phyloP scores from a whole-genome alignment of 345 rosid genomes.

The Hibiscus tridactylites region DNA sequence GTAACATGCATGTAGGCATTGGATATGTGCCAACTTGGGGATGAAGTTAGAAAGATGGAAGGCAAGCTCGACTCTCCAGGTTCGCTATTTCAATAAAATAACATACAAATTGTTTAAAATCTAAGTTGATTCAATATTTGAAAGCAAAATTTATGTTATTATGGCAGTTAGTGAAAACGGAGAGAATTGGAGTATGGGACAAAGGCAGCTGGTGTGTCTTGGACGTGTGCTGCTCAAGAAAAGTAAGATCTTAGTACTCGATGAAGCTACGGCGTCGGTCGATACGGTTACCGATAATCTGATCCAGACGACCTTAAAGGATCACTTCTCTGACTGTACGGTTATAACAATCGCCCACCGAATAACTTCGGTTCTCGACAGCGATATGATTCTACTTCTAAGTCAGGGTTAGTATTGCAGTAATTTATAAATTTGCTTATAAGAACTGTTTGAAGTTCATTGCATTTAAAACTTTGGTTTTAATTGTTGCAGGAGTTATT shows the following conservation, averaged over 20 bases:
- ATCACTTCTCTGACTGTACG: conserved; percentile 39
- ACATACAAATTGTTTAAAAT: too few species aligned
- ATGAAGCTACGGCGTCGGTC: conserved; percentile 63
- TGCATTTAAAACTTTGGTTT: too few species aligned
- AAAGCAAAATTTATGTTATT: too few species aligned
- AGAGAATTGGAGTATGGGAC: conserved; percentile 67
- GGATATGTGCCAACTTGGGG: background rate
- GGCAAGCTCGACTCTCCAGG: background rate
- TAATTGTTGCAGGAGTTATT: too few species aligned
- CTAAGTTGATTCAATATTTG: too few species aligned
- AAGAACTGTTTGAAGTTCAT: too few species aligned
- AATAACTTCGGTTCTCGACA: conserved; percentile 43
- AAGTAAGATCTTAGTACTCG: conserved; percentile 46
- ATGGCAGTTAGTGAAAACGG: conserved; percentile 30
- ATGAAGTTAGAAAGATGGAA: background rate
- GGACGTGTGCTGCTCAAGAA: conserved; percentile 46
- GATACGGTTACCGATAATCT: conserved; percentile 56
- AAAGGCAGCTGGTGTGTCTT: conserved; percentile 50
- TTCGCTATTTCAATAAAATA: background rate
- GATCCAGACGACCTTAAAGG: conserved; percentile 42
- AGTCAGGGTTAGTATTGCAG: conserved; percentile 24
- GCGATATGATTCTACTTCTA: conserved; percentile 46
- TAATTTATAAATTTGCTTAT: background rate
- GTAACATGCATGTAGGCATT: background rate
- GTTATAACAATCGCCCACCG: conserved; percentile 50